These are phyloP conservation scores for Cardiospermum halicacabum DNA, from an alignment of 345 rosid species.

Conservation along the genomic window DNA sequence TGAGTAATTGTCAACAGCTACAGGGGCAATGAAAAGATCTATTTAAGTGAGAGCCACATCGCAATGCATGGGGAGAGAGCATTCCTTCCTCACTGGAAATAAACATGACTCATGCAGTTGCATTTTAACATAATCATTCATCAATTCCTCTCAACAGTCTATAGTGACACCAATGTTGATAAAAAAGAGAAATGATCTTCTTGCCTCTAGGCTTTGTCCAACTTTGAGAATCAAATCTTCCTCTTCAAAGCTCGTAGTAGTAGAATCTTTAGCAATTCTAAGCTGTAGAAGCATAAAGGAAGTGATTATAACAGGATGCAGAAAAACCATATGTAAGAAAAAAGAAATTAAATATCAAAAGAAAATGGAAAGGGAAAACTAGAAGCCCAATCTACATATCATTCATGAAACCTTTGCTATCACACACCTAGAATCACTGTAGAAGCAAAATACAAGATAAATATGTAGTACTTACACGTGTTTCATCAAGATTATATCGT, in stretches of 20 bases:
- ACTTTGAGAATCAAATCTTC: conserved; percentile 85
- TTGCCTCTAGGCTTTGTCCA: conserved; percentile 92
- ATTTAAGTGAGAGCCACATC: background rate
- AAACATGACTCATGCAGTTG: background rate
- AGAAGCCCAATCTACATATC: background rate
- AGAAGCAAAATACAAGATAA: conserved; percentile 5
- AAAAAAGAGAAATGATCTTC: conserved; percentile 19
- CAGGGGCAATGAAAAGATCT: background rate
- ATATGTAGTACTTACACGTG: conserved; percentile 60
- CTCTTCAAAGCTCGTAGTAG: conserved; percentile 53
- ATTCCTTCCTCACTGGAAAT: background rate
- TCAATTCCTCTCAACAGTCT: background rate
- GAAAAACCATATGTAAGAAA: background rate
- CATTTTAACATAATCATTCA: conserved; percentile 1
- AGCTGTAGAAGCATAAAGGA: conserved; percentile 40
- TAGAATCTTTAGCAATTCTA: conserved; percentile 80
- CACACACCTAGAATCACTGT: conserved; percentile 9
- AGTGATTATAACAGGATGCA: conserved; percentile 13
- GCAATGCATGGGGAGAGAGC: background rate
- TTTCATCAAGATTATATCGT: conserved; percentile 87
- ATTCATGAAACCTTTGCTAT: background rate
- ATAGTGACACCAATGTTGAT: background rate
- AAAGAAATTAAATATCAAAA: background rate
- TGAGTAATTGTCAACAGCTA: background rate
- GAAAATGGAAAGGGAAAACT: too few relatives aligned